Evolutionary conservation across 306 rosid species (phyloP).

Genomic region (Myrica gale): DNA sequence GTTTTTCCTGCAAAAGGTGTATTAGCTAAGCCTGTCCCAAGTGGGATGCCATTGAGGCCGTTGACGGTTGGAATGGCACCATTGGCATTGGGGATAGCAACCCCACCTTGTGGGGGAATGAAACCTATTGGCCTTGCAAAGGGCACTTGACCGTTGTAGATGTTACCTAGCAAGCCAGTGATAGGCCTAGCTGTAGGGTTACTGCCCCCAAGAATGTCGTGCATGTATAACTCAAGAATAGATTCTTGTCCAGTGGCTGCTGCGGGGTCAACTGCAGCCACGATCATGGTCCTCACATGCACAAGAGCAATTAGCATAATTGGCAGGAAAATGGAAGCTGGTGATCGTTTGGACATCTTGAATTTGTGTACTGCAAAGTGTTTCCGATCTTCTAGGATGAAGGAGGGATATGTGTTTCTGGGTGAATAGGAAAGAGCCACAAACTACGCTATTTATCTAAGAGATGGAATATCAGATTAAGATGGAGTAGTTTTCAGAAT

Average conservation of each 20-base stretch:
- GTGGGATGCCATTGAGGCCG: constrained; percentile 72
- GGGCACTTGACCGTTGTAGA: constrained; percentile 82
- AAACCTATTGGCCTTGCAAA: constrained; percentile 74
- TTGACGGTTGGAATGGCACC: constrained; percentile 80
- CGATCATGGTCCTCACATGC: constrained; percentile 22
- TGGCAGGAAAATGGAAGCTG: constrained; percentile 28
- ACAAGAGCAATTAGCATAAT: constrained; percentile 28
- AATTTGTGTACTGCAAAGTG: constrained; percentile 10
- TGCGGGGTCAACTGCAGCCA: constrained; percentile 48
- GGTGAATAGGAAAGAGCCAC: constrained; percentile 23
- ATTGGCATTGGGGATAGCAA: constrained; percentile 83
- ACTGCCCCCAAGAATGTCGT: constrained; percentile 79
- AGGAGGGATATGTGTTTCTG: not conserved
- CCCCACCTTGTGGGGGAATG: constrained; percentile 54
- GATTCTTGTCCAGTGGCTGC: constrained; percentile 53
- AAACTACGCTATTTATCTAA: constrained; percentile 31
- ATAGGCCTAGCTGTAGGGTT: constrained; percentile 82
- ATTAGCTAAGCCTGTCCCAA: constrained; percentile 79
- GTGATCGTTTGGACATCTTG: constrained; percentile 37
- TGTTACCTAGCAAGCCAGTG: constrained; percentile 75
- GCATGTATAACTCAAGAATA: constrained; percentile 73
- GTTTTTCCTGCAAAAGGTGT: constrained; percentile 47
- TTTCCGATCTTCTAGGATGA: constrained; percentile 5
- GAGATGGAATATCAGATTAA: constrained; percentile 19
- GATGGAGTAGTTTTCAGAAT: constrained; percentile 59